Evolutionary conservation across 139 green algal species (phyloP).

Genomic region (Chlorella sp.): DNA sequence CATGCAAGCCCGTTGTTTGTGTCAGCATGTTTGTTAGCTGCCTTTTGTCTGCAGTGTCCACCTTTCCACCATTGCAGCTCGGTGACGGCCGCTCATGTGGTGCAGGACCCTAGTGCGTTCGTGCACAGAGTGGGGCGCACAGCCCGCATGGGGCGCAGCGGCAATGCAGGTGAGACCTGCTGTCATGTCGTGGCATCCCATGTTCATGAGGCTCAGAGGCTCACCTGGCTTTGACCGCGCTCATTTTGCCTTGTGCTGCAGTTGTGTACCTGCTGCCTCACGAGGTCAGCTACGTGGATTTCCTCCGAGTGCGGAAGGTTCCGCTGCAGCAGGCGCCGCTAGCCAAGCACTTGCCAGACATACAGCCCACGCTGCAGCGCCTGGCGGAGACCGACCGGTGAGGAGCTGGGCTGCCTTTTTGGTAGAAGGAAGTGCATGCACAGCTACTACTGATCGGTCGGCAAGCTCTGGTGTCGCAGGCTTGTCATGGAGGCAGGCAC

Average conservation of each 20-base stretch:
- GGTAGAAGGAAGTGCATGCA: not conserved
- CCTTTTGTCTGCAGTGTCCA: not conserved
- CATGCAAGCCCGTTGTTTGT: not conserved
- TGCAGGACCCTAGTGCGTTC: constrained; percentile 89
- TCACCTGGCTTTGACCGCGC: not conserved
- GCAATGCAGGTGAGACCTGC: constrained; percentile 34
- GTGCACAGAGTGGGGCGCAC: constrained; percentile 89
- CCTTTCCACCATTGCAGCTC: not conserved
- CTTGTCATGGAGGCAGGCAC: constrained; percentile 93
- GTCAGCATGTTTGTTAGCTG: no score
- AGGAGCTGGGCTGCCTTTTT: not conserved
- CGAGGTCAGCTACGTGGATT: constrained; percentile 90
- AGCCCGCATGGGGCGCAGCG: constrained; percentile 88
- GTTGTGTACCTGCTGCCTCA: constrained; percentile 78
- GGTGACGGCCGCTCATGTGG: no score
- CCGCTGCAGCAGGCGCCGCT: not conserved
- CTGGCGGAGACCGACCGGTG: constrained; percentile 70
- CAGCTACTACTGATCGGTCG: not conserved
- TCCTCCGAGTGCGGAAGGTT: constrained; percentile 83
- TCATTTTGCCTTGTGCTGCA: constrained; percentile 33
- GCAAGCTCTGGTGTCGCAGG: not conserved
- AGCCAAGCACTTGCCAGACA: not conserved
- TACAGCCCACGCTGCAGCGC: constrained; percentile 35
- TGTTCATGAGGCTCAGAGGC: not conserved
- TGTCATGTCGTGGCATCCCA: no score